Evolutionary conservation across 768 basidiomycete species (phyloP).

Genomic region (Collybia sp.): DNA sequence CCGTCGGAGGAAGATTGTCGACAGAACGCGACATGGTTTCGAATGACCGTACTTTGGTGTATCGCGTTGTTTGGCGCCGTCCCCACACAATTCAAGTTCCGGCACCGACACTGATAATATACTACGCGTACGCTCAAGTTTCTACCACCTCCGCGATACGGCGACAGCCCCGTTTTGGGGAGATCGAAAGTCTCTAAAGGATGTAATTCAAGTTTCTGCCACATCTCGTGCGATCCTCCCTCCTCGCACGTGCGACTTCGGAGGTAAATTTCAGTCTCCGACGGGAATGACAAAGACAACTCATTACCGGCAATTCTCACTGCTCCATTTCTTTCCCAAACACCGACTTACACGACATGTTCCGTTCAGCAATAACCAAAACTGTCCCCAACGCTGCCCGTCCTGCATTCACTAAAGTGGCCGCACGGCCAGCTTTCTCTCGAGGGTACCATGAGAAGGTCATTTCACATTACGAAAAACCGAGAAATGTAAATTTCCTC

Average conservation of each 20-base stretch:
- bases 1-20: slow-evolving; percentile 79
- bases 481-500: slow-evolving; percentile 80
- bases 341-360: slow-evolving; percentile 57
- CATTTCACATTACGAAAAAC: slow-evolving; percentile 95
- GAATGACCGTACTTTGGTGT: slow-evolving; percentile 6
- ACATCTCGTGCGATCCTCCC: no score
- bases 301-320: slow-evolving; percentile 2
- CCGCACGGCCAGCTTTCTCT: slow-evolving; percentile 45
- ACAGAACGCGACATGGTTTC: slow-evolving; percentile 39
- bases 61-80: not conserved
- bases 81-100: not conserved
- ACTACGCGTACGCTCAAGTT: no score
- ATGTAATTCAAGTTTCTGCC: no score
- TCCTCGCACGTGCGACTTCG: no score
- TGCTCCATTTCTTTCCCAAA: slow-evolving; percentile 7
- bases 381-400: slow-evolving; percentile 44
- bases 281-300: slow-evolving; percentile 13
- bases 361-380: slow-evolving; percentile 57
- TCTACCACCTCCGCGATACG: no score
- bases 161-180: no score
- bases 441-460: slow-evolving; percentile 95
- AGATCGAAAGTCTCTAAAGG: no score
- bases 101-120: not conserved
- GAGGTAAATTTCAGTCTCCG: no score
- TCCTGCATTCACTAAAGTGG: slow-evolving; percentile 30